A percentile compares a stretch with the other conserved stretches of the same genome.
phyloP scores from a whole-genome alignment of 2,329 filamentous ascomycete genomes.

The Endocalyx cinctus region DNA sequence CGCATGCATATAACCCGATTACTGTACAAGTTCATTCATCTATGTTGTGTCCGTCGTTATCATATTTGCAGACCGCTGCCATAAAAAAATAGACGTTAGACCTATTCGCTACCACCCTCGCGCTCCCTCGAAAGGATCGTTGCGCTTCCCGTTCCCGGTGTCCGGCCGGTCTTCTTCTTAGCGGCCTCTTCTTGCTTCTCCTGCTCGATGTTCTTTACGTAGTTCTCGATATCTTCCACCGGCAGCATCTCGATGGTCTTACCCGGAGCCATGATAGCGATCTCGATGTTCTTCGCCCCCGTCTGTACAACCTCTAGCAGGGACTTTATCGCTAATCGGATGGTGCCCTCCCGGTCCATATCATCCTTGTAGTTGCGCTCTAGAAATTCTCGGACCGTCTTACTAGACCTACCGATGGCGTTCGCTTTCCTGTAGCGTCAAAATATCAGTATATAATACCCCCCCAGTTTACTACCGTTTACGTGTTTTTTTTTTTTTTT shows the following conservation, averaged over 20 bases:
- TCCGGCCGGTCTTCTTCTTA: conserved; percentile 86
- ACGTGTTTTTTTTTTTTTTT: too few relatives aligned
- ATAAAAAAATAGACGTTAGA: too few relatives aligned
- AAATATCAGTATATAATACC: too few relatives aligned
- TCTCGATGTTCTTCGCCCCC: conserved; percentile 99
- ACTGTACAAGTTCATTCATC: too few relatives aligned
- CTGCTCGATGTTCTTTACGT: conserved; percentile 97
- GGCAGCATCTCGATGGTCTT: conserved; percentile 90
- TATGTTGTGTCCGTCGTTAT: too few relatives aligned
- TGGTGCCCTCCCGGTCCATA: conserved; percentile 94
- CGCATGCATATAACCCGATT: too few relatives aligned
- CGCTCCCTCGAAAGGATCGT: conserved; percentile 67
- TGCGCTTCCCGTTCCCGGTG: conserved; percentile 64
- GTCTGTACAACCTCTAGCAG: conserved; percentile 97
- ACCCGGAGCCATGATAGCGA: conserved; percentile 93
- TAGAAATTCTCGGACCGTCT: conserved; percentile 97
- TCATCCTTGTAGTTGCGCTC: conserved; percentile 98
- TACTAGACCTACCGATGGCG: conserved; percentile 95
- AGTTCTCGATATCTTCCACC: conserved; percentile 91
- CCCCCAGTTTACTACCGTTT: too few relatives aligned
- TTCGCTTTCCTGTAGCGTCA: conserved; percentile 98
- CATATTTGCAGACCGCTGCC: too few relatives aligned
- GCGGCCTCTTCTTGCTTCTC: conserved; percentile 99
- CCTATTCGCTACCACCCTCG: conserved; percentile 29
- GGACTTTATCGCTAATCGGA: conserved; percentile 97